Evolutionary conservation across 2,329 filamentous ascomycete genomes (phyloP).

Genomic region (Aspergillus fumigatiaffinis): DNA sequence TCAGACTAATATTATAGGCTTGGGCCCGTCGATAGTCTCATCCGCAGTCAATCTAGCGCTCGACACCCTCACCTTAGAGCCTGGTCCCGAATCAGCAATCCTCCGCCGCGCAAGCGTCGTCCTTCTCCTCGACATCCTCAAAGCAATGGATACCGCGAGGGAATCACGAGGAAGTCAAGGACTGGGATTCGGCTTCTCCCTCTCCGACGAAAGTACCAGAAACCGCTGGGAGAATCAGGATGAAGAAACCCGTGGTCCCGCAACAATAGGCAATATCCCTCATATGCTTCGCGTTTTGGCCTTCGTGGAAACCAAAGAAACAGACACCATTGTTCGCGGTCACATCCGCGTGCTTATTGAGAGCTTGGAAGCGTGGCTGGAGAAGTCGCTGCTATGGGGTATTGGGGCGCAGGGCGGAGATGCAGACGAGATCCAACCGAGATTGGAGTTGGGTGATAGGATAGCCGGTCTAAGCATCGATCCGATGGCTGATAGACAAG

Average conservation of each 20-base stretch:
- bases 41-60: slow-evolving; percentile 39
- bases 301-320: slow-evolving; percentile 37
- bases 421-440: slow-evolving; percentile 15
- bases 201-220: slow-evolving; percentile 18
- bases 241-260: slow-evolving; percentile 6
- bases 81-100: slow-evolving; percentile 35
- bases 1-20: slow-evolving; percentile 36
- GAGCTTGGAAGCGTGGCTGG: slow-evolving; percentile 41
- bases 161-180: slow-evolving; percentile 26
- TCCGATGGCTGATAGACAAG: slow-evolving; percentile 25
- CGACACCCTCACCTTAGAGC: slow-evolving; percentile 36
- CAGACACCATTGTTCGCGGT: slow-evolving; percentile 37
- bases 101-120: slow-evolving; percentile 39
- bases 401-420: slow-evolving; percentile 24
- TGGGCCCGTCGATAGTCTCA: slow-evolving; percentile 32
- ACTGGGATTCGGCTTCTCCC: slow-evolving; percentile 40
- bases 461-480: slow-evolving; percentile 37
- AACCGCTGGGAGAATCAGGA: background rate
- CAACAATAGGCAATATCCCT: slow-evolving; percentile 37
- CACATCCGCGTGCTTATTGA: slow-evolving; percentile 39
- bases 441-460: slow-evolving; percentile 33
- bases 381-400: slow-evolving; percentile 40
- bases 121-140: slow-evolving; percentile 39
- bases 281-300: slow-evolving; percentile 33
- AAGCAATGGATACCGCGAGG: slow-evolving; percentile 34